Base-by-base conservation (phyloP, 495 filamentous ascomycete species). In the Neurospora sp. region DNA sequence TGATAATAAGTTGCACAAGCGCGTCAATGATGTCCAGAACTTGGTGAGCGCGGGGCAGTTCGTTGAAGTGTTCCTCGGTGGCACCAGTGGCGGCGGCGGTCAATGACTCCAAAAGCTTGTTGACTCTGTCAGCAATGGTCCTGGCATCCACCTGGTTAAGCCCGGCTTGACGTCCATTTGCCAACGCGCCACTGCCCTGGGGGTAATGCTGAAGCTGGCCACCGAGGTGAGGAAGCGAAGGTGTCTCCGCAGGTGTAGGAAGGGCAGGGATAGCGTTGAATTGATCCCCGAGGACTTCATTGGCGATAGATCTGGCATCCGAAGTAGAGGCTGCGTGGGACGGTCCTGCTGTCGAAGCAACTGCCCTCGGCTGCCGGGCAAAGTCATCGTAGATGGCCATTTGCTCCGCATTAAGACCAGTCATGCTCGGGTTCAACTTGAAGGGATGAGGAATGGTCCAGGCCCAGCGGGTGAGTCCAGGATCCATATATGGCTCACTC, bases 381-480 rank as follows among this genome's bases (percentile, higher is more conserved):
- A 99, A 99, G 61, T 97, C 94, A 74, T 97, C 93, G 75, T 98
- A 99, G 59, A 99, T 95, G 16, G 91, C 92, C 84, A 98, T 88
- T 79, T 99, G 96, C 76, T 97, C 93, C 68, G 90, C 86, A 75
- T 97, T 98, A 40, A 99, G 84, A 8, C 96, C 96, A 18, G 80
- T 70, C 27, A 80, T 73, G 42, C 68, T 83, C 16, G 90, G 88
- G 61, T 88, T 88, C 76, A 96, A 88, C 73, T 94, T 92, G 84
- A 91, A 98, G 8, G 94, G 95, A 75, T 94, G 91, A 1, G 94
- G 93, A 73, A 99, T 97, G 39, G 91, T 93, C 77, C 91, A 88
- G 12, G 94, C 90, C 92, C 94, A 97, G 40, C 91, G 90, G 78
- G 89, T 96, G 79, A 96, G 87, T 35, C 85, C 86, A 22, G 89